Percentiles rank a stretch among this genome's conserved stretches.
phyloP scores from a whole-genome alignment of 768 basidiomycete genomes.

The Mycena olivaceomarginata region DNA sequence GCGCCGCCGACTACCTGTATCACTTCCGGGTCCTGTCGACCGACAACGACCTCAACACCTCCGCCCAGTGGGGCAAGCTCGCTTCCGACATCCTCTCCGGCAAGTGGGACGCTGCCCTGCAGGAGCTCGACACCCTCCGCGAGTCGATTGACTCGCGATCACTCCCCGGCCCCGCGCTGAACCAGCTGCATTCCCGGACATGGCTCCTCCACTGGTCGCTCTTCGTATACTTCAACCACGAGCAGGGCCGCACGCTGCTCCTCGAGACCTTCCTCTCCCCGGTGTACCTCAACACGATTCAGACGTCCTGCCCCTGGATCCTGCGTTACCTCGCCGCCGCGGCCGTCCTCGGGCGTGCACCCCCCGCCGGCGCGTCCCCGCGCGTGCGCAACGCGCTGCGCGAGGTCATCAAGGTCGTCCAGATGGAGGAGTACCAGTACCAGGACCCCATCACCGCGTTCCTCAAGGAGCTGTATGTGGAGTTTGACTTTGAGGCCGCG shows the following conservation, averaged over 20 bases:
- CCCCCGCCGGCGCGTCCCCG: slow-evolving; percentile 69
- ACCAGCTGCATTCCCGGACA: slow-evolving; percentile 94
- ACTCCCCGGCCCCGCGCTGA: slow-evolving; percentile 83
- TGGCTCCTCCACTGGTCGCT: slow-evolving; percentile 99
- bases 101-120: slow-evolving; percentile 95
- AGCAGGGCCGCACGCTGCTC: slow-evolving; percentile 91
- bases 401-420: slow-evolving; percentile 95
- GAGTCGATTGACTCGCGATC: slow-evolving; percentile 92
- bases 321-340: slow-evolving; percentile 96
- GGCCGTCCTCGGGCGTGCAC: slow-evolving; percentile 86
- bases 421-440: slow-evolving; percentile 97
- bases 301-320: slow-evolving; percentile 96
- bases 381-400: slow-evolving; percentile 92
- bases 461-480: slow-evolving; percentile 94
- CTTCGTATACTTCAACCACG: slow-evolving; percentile 99
- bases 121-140: slow-evolving; percentile 96
- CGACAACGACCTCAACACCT: slow-evolving; percentile 93
- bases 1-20: slow-evolving; percentile 98
- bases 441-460: slow-evolving; percentile 95
- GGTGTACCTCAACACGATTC: slow-evolving; percentile 98
- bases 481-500: slow-evolving; percentile 97
- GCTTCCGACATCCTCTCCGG: slow-evolving; percentile 97
- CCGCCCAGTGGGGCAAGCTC: slow-evolving; percentile 99
- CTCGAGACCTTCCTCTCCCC: slow-evolving; percentile 98
- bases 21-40: slow-evolving; percentile 99